Conservation (phyloP, 2,329 filamentous ascomycete species). For the Fusarium sacchari region DNA sequence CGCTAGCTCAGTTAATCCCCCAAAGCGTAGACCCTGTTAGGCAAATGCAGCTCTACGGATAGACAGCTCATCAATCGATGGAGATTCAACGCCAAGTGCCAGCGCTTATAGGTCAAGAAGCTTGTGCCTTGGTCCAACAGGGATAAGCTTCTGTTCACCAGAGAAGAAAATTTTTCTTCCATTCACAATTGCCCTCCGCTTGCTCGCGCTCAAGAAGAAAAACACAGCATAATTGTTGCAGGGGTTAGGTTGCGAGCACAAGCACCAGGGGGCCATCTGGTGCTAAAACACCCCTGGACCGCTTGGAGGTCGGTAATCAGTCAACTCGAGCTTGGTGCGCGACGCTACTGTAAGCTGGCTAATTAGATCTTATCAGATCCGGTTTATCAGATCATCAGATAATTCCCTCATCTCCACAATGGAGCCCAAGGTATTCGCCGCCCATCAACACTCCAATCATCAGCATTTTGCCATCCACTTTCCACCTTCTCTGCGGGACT, state of each 20-base stretch:
- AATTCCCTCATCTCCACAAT: conserved; percentile 54
- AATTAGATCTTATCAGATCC: conserved; percentile 55
- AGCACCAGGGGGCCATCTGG: conserved; percentile 9
- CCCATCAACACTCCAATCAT: conserved; percentile 30
- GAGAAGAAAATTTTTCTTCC: conserved; percentile 22
- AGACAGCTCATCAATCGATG: conserved; percentile 9
- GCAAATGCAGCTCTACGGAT: neutral
- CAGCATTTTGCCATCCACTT: conserved; percentile 2
- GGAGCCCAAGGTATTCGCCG: conserved; percentile 18
- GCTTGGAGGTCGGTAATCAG: conserved; percentile 34
- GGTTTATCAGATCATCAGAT: conserved; percentile 68
- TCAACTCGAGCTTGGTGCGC: conserved; percentile 32
- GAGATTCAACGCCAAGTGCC: neutral
- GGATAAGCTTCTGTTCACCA: neutral
- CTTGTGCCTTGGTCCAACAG: neutral
- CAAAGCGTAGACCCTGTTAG: neutral
- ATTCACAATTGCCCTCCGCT: conserved; percentile 9
- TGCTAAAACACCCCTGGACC: conserved; percentile 20
- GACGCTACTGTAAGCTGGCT: conserved; percentile 35
- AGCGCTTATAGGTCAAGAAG: conserved; percentile 2
- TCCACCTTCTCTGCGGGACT: conserved; percentile 13
- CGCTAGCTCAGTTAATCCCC: conserved; percentile 5
- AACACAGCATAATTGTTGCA: conserved; percentile 9
- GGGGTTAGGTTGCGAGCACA: conserved; percentile 10
- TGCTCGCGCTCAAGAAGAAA: conserved; percentile 7